phyloP scores from a whole-genome alignment of 2,329 filamentous ascomycete species.

The Parasarocladium wereldwijsianum region DNA sequence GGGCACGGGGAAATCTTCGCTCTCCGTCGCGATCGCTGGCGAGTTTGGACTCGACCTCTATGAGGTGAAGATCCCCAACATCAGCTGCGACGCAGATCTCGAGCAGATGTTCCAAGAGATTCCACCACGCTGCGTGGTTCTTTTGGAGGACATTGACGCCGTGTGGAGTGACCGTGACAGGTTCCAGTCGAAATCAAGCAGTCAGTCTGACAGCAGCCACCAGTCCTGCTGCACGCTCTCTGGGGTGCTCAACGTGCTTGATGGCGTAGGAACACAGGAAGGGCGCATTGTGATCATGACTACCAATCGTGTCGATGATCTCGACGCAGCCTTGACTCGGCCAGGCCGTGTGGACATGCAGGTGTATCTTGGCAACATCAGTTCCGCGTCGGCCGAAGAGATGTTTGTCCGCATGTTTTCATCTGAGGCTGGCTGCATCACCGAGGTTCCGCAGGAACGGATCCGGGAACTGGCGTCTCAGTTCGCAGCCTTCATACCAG shows the following conservation, averaged over 20 bases:
- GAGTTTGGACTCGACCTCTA: constrained; percentile 36
- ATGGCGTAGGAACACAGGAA: constrained; percentile 55
- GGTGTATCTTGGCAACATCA: constrained; percentile 39
- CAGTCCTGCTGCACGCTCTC: constrained; percentile 36
- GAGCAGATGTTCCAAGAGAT: constrained; percentile 37
- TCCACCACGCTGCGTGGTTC: constrained; percentile 35
- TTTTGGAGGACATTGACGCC: constrained; percentile 40
- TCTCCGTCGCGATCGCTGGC: constrained; percentile 36
- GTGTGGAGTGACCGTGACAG: constrained; percentile 15
- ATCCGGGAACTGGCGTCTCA: constrained; percentile 30
- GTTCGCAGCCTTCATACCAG: constrained; percentile 38
- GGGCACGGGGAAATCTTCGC: constrained; percentile 44
- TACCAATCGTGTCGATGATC: constrained; percentile 49
- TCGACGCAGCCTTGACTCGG: constrained; percentile 49
- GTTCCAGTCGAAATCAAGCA: constrained; percentile 4
- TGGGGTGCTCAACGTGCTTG: constrained; percentile 53
- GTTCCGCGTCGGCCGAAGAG: constrained; percentile 23
- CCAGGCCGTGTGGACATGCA: constrained; percentile 54
- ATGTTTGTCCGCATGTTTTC: constrained; percentile 34
- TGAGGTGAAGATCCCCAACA: constrained; percentile 30
- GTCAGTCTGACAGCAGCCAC: constrained; percentile 8
- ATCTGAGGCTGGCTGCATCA: constrained; percentile 15
- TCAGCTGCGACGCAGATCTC: constrained; percentile 33
- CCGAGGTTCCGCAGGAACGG: constrained; percentile 10
- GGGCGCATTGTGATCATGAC: constrained; percentile 63